These are phyloP conservation scores for Betula pendula DNA, from an alignment of 306 rosid species.

Conservation along the genomic window DNA sequence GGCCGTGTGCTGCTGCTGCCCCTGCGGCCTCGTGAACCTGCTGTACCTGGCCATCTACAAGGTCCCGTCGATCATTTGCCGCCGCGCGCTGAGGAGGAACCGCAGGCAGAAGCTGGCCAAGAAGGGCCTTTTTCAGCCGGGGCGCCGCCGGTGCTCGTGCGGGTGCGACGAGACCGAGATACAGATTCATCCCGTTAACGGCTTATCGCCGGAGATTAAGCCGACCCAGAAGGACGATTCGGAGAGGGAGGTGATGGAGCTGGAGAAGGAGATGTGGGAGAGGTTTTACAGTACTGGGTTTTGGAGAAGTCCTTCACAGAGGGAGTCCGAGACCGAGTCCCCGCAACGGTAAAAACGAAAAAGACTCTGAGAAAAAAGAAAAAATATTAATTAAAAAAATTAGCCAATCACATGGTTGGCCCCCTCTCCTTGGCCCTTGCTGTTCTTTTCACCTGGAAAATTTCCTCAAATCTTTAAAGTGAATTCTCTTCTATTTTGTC, in stretches of 20 bases:
- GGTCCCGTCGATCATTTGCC: conserved; percentile 66
- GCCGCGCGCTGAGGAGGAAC: conserved; percentile 35
- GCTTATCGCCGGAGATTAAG: conserved; percentile 8
- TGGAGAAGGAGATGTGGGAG: conserved; percentile 95
- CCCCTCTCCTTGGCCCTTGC: too few relatives aligned
- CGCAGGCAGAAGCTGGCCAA: conserved; percentile 28
- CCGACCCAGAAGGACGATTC: not conserved
- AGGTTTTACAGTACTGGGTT: conserved; percentile 64
- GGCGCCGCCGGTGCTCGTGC: conserved; percentile 22
- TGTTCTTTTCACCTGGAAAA: too few relatives aligned
- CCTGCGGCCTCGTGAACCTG: conserved; percentile 50
- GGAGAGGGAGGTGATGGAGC: conserved; percentile 39
- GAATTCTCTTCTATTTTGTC: too few relatives aligned
- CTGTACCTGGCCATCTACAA: conserved; percentile 62
- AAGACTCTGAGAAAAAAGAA: not conserved
- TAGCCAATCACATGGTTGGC: too few relatives aligned
- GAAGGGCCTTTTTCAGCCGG: conserved; percentile 27
- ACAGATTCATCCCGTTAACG: conserved; percentile 27
- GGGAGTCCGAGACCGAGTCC: conserved; percentile 49
- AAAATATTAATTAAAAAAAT: too few relatives aligned
- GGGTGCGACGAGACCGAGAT: conserved; percentile 39
- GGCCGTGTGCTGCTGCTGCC: conserved; percentile 81
- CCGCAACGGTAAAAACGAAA: not conserved
- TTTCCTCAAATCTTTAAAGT: too few relatives aligned
- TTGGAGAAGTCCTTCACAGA: conserved; percentile 86